phyloP scores from a whole-genome alignment of 192 early-diverging fungal genomes.

The Anaeromyces robustus region DNA sequence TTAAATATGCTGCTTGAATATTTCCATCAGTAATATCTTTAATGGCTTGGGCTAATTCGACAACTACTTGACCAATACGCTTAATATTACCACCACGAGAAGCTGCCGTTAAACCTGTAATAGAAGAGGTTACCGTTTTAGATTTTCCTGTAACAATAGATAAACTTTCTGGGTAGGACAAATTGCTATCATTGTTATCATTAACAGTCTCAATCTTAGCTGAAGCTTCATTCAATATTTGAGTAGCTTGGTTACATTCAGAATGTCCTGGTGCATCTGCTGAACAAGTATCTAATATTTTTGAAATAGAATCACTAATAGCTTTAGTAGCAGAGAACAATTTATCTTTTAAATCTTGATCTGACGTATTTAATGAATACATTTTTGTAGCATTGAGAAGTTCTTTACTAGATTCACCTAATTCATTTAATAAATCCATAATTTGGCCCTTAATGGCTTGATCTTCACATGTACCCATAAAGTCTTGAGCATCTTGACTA shows the following conservation, averaged over 20 bases:
- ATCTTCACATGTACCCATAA: not conserved
- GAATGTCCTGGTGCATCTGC: slow-evolving; percentile 22
- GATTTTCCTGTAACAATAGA: slow-evolving; percentile 4
- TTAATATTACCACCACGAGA: slow-evolving; percentile 5
- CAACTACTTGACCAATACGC: slow-evolving; percentile 13
- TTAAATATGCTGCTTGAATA: slow-evolving; percentile 22
- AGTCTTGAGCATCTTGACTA: not conserved
- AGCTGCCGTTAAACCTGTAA: slow-evolving; percentile 6
- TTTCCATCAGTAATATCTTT: slow-evolving; percentile 15
- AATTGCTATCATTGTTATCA: slow-evolving; percentile 7
- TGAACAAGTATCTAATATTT: slow-evolving; percentile 20
- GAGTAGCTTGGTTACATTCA: slow-evolving; percentile 24
- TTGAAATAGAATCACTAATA: slow-evolving; percentile 16
- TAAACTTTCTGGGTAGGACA: slow-evolving; percentile 14
- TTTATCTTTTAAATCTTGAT: slow-evolving; percentile 11
- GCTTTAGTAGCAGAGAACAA: slow-evolving; percentile 14
- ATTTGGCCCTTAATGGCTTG: not conserved
- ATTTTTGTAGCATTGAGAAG: slow-evolving; percentile 10
- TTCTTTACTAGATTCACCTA: slow-evolving; percentile 6
- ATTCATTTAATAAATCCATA: slow-evolving; percentile 7
- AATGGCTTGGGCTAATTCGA: slow-evolving; percentile 13
- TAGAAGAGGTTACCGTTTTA: slow-evolving; percentile 6
- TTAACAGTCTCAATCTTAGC: slow-evolving; percentile 14
- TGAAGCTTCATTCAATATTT: slow-evolving; percentile 13
- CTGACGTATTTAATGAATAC: slow-evolving; percentile 10